Base-by-base conservation (phyloP, 305 asterid genomes). In the Solanum aculeatissimum region DNA sequence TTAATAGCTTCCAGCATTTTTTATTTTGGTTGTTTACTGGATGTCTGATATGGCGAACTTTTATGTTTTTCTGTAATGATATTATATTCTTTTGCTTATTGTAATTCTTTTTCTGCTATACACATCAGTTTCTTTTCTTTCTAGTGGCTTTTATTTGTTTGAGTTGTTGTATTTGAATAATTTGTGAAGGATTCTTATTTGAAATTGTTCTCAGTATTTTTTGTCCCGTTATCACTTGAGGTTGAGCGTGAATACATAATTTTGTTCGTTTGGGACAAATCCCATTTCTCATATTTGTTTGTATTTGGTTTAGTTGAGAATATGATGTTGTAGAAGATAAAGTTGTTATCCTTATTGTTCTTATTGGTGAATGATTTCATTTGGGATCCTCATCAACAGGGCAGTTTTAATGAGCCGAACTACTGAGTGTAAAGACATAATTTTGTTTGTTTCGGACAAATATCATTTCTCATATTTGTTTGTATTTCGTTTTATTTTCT, bases 11-110 rank as follows among this genome's bases (percentile, higher is more conserved):
- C 54, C 55, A 74, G 49, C 82, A 71, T 81, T 81, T 70, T 49
- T 80, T 83, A 16, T 87, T 84, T 84, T 82, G 75, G 84, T 47
- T 83, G 29, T 54, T 43, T n/a, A 83, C 63, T 83, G 40, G 8
- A 54, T 68, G 85, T 29, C 13, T 40, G 47, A 82, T 83, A 29
- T 66, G 60, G 27, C 10, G 60, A 27, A n/a, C 12, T 51, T 83
- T 40, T 83, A 3, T 21, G 21, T 43, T 43, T 71, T 45, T 15
- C 6, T 45, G 40, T 23, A 13, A 74, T 75, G 18, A 9, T 49
- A 16, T 75, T 27, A 16, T 75, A 27, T 65, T 25, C 10, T 7
- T 7, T 74, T 72, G 80, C 45, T 43, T 43, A 43, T 74, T 74
- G 27, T 14, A 45, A 4, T 13, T 35, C 40, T 75, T 75, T n/a